Evolutionary conservation across 441 rosid genomes (phyloP).

Genomic region (Rhodomyrtus psidioides): DNA sequence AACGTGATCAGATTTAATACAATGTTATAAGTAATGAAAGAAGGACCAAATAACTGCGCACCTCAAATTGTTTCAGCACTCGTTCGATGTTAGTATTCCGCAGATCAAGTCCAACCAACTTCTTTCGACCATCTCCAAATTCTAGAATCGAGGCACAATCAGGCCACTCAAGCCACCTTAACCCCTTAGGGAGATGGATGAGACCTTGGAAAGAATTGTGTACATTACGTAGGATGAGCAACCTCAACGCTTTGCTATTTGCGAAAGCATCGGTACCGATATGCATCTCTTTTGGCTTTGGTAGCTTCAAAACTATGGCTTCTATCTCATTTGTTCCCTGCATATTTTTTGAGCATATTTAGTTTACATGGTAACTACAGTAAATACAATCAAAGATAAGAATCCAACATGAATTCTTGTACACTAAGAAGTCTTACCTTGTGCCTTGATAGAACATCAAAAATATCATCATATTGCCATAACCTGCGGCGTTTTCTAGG

Average conservation of each 20-base stretch:
- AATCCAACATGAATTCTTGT: no score
- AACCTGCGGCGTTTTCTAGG: no score
- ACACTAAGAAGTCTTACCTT: no score
- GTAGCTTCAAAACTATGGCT: neutral
- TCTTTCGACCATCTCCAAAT: neutral
- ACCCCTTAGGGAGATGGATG: neutral
- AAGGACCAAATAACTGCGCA: neutral
- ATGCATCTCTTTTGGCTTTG: rapidly evolving
- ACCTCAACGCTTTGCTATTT: neutral
- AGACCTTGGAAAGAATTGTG: neutral
- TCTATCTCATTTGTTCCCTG: rapidly evolving
- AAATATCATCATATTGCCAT: no score
- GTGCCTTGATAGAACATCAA: no score
- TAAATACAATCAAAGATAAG: no score
- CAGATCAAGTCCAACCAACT: neutral
- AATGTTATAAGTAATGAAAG: neutral
- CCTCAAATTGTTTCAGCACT: neutral
- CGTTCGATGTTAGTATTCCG: rapidly evolving
- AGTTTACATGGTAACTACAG: no score
- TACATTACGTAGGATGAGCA: neutral
- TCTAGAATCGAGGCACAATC: neutral
- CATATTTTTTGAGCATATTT: no score
- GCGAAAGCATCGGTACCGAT: neutral
- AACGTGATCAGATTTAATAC: neutral
- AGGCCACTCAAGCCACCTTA: neutral